These are phyloP conservation scores for Sicyos baderoa DNA, from an alignment of 306 rosid species.

Conservation along the genomic window DNA sequence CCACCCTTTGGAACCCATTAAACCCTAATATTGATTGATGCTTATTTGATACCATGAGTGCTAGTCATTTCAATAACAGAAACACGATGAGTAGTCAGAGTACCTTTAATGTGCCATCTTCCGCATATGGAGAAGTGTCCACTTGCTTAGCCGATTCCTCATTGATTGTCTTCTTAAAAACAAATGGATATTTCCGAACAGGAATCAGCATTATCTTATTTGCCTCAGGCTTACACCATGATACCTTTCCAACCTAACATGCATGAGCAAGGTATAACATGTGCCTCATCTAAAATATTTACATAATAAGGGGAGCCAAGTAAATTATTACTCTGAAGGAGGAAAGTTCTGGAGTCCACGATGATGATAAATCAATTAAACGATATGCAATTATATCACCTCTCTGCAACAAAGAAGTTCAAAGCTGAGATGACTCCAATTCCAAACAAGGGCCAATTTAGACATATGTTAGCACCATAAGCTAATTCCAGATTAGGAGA, in stretches of 20 bases:
- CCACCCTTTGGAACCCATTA: too few species aligned
- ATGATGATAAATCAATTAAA: slow-evolving; percentile 67
- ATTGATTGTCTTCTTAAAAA: slow-evolving; percentile 36
- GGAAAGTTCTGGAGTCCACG: slow-evolving; percentile 85
- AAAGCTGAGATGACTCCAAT: background rate
- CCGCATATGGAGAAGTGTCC: slow-evolving; percentile 48
- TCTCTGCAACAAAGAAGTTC: slow-evolving; percentile 39
- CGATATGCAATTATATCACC: slow-evolving; percentile 75
- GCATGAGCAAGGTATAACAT: slow-evolving; percentile 21
- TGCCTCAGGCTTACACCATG: slow-evolving; percentile 38
- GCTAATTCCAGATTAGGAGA: background rate
- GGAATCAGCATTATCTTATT: slow-evolving; percentile 47
- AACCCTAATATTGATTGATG: background rate
- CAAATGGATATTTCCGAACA: slow-evolving; percentile 63
- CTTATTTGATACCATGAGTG: background rate
- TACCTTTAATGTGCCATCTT: slow-evolving; percentile 89
- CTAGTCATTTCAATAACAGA: background rate
- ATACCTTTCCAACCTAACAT: slow-evolving; percentile 72
- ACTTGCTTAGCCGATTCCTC: slow-evolving; percentile 37
- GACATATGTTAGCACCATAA: background rate
- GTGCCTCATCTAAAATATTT: slow-evolving; percentile 16
- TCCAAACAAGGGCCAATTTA: slow-evolving; percentile 5
- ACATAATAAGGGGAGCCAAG: slow-evolving; percentile 8
- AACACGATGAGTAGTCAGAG: slow-evolving; percentile 5
- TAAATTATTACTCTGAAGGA: slow-evolving; percentile 59